A percentile compares a stretch with the other conserved stretches of the same genome.
phyloP scores from a whole-genome alignment of 768 basidiomycete species.

The Pleurotus platypus region DNA sequence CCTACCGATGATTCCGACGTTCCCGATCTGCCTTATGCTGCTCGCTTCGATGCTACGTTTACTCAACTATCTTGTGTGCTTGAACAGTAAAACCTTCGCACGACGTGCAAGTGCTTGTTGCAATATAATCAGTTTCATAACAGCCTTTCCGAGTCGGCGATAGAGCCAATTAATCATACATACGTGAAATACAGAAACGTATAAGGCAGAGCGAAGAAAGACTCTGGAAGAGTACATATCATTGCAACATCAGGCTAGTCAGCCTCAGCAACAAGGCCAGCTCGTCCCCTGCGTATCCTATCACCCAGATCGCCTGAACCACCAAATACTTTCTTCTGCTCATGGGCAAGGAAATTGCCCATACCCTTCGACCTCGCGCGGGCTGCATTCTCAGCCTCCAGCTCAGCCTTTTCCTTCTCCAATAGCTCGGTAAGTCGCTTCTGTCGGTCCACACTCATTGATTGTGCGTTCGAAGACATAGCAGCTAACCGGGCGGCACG shows the following conservation, averaged over 20 bases:
- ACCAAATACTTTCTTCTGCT: conserved; percentile 83
- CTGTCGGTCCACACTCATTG: conserved; percentile 65
- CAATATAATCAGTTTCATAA: too few species aligned
- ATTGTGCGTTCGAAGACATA: conserved; percentile 76
- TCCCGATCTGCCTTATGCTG: too few species aligned
- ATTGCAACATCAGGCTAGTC: neutral
- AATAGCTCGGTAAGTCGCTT: conserved; percentile 65
- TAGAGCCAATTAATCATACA: too few species aligned
- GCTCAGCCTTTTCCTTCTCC: conserved; percentile 75
- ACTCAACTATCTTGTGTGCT: too few species aligned
- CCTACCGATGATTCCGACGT: too few species aligned
- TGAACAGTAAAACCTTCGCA: too few species aligned
- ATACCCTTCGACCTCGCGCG: conserved; percentile 73
- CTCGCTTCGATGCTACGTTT: too few species aligned
- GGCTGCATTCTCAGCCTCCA: conserved; percentile 66
- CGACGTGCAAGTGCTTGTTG: too few species aligned
- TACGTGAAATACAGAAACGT: neutral
- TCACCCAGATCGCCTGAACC: conserved; percentile 78
- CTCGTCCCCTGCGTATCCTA: conserved; percentile 67
- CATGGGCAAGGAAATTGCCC: conserved; percentile 77
- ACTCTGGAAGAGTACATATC: neutral
- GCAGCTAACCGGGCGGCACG: conserved; percentile 87
- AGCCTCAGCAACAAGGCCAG: conserved; percentile 64
- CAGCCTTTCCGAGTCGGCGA: too few species aligned
- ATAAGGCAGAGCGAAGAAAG: neutral